These are phyloP conservation scores for Stellera chamaejasme DNA, from an alignment of 345 rosid genomes.

Conservation along the genomic window DNA sequence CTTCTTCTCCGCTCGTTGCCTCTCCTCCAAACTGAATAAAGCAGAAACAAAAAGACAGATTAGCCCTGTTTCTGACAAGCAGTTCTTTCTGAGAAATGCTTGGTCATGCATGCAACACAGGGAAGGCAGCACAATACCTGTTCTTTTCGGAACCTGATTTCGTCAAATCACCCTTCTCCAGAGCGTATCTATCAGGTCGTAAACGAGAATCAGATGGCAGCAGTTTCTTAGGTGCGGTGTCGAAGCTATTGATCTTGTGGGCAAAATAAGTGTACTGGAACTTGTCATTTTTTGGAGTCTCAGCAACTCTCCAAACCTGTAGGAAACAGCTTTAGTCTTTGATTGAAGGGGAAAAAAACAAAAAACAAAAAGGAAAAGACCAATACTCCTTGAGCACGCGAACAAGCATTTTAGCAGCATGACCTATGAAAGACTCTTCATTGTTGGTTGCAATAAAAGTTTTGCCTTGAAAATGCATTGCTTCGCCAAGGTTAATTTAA, in stretches of 20 bases:
- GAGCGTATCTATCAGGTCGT: slow-evolving; percentile 76
- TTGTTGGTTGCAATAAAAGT: too few relatives aligned
- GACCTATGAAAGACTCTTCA: too few relatives aligned
- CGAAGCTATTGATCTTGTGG: slow-evolving; percentile 82
- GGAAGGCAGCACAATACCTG: slow-evolving; percentile 29
- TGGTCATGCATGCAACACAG: too few relatives aligned
- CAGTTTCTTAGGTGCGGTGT: slow-evolving; percentile 75
- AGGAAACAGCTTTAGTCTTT: background rate
- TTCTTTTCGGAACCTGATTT: slow-evolving; percentile 72
- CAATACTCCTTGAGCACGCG: too few relatives aligned
- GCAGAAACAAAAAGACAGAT: background rate
- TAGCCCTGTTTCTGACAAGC: background rate
- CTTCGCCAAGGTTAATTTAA: too few relatives aligned
- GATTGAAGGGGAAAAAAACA: too few relatives aligned
- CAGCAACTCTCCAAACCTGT: slow-evolving; percentile 73
- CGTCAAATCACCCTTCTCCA: slow-evolving; percentile 65
- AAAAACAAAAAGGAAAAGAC: background rate
- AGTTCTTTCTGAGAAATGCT: background rate
- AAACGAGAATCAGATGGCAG: slow-evolving; percentile 79
- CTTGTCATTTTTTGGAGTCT: slow-evolving; percentile 66
- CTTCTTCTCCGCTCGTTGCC: slow-evolving; percentile 75
- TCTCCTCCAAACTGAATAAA: slow-evolving; percentile 39
- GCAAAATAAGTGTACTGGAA: slow-evolving; percentile 73
- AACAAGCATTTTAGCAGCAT: too few relatives aligned
- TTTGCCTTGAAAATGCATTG: too few relatives aligned